A percentile compares a stretch with the other conserved stretches of the same genome.
Conservation (phyloP, 1,284 basidiomycete species). For the Ustilago cynodontis region DNA sequence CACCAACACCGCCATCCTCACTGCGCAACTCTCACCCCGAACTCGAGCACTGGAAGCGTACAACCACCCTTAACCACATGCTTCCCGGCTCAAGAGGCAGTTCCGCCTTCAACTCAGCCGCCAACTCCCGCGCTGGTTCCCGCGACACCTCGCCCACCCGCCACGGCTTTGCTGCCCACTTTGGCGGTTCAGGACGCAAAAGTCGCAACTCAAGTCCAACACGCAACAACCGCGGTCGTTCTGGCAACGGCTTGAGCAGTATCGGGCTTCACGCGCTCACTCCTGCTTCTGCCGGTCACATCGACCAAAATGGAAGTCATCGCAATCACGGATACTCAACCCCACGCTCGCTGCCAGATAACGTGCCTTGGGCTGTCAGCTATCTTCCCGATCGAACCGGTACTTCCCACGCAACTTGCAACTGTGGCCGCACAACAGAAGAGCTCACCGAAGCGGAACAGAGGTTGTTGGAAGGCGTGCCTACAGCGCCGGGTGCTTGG, state of each 20-base stretch:
- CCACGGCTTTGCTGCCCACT: constrained; percentile 50
- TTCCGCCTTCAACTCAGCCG: constrained; percentile 45
- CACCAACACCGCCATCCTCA: constrained; percentile 47
- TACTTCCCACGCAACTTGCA: constrained; percentile 63
- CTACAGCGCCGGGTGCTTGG: constrained; percentile 66
- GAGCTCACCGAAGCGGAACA: constrained; percentile 64
- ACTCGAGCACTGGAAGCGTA: constrained; percentile 60
- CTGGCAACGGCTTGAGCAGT: constrained; percentile 40
- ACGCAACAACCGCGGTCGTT: constrained; percentile 38
- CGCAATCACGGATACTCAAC: constrained; percentile 46
- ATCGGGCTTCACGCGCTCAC: constrained; percentile 52
- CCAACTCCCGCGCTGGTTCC: constrained; percentile 48
- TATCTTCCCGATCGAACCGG: constrained; percentile 63
- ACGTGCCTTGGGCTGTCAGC: constrained; percentile 64
- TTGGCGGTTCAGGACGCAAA: constrained; percentile 43
- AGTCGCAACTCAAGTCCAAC: constrained; percentile 52
- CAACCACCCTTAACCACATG: constrained; percentile 54
- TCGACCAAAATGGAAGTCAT: constrained; percentile 47
- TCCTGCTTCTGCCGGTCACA: constrained; percentile 48
- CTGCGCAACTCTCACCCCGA: constrained; percentile 50
- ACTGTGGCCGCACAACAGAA: constrained; percentile 64
- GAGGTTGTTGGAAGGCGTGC: constrained; percentile 62
- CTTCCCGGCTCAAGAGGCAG: constrained; percentile 53
- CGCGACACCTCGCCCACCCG: constrained; percentile 58
- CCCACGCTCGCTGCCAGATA: constrained; percentile 59